These are phyloP conservation scores for Phylloporus sp. DNA, from an alignment of 1,284 basidiomycete species.

Conservation along the genomic window DNA sequence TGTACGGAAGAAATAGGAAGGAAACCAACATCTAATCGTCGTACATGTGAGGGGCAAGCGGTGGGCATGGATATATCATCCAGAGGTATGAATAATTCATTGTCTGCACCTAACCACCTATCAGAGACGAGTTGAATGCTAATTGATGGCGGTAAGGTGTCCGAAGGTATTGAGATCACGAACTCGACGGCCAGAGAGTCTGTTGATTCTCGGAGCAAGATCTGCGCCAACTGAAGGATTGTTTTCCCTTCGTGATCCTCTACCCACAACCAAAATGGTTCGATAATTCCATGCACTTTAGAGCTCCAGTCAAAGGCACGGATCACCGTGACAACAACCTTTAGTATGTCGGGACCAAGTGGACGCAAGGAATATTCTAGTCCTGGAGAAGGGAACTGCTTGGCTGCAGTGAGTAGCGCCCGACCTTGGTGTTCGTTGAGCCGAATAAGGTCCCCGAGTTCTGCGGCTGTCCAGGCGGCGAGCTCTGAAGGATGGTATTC, in stretches of 20 bases:
- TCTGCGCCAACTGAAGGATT: conserved; percentile 84
- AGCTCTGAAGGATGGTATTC: conserved; percentile 84
- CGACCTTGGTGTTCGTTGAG: conserved; percentile 87
- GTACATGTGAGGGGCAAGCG: conserved; percentile 64
- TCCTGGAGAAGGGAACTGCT: conserved; percentile 83
- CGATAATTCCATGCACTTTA: conserved; percentile 75
- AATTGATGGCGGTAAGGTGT: conserved; percentile 60
- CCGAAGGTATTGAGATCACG: conserved; percentile 72
- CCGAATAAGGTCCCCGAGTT: conserved; percentile 86
- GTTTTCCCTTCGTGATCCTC: conserved; percentile 82
- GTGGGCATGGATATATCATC: conserved; percentile 80
- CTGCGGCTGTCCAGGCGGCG: conserved; percentile 69
- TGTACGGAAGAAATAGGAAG: conserved; percentile 62
- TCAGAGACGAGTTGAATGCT: conserved; percentile 87
- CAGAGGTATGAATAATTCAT: conserved; percentile 68
- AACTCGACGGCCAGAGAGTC: conserved; percentile 73
- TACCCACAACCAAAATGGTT: conserved; percentile 97
- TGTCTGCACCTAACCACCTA: conserved; percentile 93
- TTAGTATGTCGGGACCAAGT: conserved; percentile 84
- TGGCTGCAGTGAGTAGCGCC: conserved; percentile 81
- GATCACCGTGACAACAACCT: conserved; percentile 69
- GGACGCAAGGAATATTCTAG: conserved; percentile 79
- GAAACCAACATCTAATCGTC: conserved; percentile 83
- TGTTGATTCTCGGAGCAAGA: conserved; percentile 74
- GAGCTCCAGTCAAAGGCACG: conserved; percentile 86